Percentiles rank a stretch among this genome's conserved stretches.
phyloP scores from a whole-genome alignment of 2,329 filamentous ascomycete genomes.

The Penicillium paneum region DNA sequence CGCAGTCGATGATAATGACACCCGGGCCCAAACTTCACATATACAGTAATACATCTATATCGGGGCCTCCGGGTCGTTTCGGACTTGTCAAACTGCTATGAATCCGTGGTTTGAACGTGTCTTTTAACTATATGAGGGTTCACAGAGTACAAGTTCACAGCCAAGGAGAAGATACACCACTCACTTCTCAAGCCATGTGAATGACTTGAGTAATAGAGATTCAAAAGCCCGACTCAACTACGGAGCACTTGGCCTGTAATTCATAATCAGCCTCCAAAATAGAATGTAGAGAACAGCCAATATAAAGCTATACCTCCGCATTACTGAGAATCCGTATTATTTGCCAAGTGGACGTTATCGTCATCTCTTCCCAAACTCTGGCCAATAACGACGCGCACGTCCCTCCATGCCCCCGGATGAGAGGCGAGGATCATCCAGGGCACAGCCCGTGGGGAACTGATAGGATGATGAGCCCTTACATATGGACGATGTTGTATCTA shows the following conservation, averaged over 20 bases:
- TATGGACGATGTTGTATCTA: not conserved
- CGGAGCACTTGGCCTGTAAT: not conserved
- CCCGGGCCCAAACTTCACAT: not conserved
- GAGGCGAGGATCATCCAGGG: constrained; percentile 25
- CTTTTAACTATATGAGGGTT: not conserved
- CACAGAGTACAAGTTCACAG: not conserved
- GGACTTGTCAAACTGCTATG: not conserved
- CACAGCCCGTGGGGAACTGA: constrained; percentile 18
- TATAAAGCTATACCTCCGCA: not conserved
- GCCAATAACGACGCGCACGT: constrained; percentile 36
- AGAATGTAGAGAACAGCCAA: not conserved
- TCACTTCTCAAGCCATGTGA: no score
- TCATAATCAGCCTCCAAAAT: not conserved
- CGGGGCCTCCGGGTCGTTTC: not conserved
- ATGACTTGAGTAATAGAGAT: not conserved
- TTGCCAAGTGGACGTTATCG: not conserved
- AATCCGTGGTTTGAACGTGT: not conserved
- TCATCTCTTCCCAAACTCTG: not conserved
- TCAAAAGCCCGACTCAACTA: not conserved
- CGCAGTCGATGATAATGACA: not conserved
- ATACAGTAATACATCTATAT: not conserved
- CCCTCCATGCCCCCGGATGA: constrained; percentile 39
- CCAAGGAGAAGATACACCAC: no score
- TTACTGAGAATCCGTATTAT: not conserved
- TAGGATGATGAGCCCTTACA: not conserved